Evolutionary conservation across 345 rosid species (phyloP), one percentile per base, ranked within the genome.

Genomic region (Linum tenue): DNA sequence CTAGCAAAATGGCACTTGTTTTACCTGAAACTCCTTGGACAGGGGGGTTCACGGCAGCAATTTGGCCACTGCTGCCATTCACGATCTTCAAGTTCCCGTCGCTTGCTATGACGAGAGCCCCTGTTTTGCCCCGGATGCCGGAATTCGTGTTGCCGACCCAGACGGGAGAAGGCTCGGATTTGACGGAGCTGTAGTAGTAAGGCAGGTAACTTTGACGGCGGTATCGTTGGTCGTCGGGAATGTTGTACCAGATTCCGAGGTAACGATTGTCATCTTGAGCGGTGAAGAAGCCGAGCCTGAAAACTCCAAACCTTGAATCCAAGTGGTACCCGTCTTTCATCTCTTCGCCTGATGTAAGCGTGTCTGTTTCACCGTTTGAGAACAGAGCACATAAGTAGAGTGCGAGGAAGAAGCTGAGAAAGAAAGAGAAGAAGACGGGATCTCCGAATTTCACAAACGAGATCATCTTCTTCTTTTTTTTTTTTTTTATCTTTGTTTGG

Each of bases 1-100:
- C 73, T 55, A 68, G 44, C 22, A 79, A 59, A 36, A 64, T 71
- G 16, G 78, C 80, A 12, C 72, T 75, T 8, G 80, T 67, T 35
- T 77, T 72, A 16, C 69, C 42, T 3, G 67, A 59, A 43, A 38
- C 58, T 67, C 37, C 42, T 22, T 22, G 31, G n/a, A 41, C 64
- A 11, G 76, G 71, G 35, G 51, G 67, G 5, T 72, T 31, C 63
- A 17, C 36, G 4, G 0, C 56, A 1, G 43, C 7, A 60, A 22
- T 37, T 7, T 16, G 43, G 2, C 37, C 64, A 2, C 43, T 7
- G 2, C 43, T 7, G 14, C 17, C 11, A 11, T 37, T 14, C 3
- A 36, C 53, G 5, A 62, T 37, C 41, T 38, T 67, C 53, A 61
- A 56, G 5, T 61, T 72, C 0, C 67, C 70, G 66, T 31, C 14